phyloP scores from a whole-genome alignment of 2,329 filamentous ascomycete species.

The Calonectria leucothoes region DNA sequence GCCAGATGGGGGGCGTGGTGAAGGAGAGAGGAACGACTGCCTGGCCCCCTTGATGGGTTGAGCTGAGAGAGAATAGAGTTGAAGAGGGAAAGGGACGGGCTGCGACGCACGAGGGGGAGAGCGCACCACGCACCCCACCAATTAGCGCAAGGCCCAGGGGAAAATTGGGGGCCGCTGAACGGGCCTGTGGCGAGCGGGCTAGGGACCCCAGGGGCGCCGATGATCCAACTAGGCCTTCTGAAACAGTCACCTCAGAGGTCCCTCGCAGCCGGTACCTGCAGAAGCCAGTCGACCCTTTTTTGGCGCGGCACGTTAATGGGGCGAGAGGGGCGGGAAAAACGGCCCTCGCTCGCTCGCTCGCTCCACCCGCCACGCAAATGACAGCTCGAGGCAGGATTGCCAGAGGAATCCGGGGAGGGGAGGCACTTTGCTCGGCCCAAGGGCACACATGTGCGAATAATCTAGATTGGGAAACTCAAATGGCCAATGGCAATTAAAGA shows the following conservation, averaged over 20 bases:
- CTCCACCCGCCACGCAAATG: neutral
- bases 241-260: slow-evolving; percentile 33
- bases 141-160: slow-evolving; percentile 18
- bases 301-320: neutral
- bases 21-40: neutral
- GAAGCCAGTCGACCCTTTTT: slow-evolving; percentile 3
- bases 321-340: neutral
- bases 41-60: slow-evolving; percentile 6
- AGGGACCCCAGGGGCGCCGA: slow-evolving; percentile 2
- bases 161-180: slow-evolving; percentile 31
- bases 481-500: neutral
- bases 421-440: neutral
- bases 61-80: slow-evolving; percentile 17
- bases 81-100: slow-evolving; percentile 5
- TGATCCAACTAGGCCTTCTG: slow-evolving; percentile 23
- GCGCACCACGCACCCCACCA: slow-evolving; percentile 15
- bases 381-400: neutral
- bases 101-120: slow-evolving; percentile 3
- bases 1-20: slow-evolving; percentile 31
- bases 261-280: slow-evolving; percentile 3
- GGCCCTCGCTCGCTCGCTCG: too few species aligned
- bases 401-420: neutral
- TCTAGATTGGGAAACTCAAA: neutral
- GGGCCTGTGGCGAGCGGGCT: slow-evolving; percentile 21
- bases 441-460: neutral